Evolutionary conservation across 306 rosid genomes (phyloP).

Genomic region (Citrullus mucosospermus): DNA sequence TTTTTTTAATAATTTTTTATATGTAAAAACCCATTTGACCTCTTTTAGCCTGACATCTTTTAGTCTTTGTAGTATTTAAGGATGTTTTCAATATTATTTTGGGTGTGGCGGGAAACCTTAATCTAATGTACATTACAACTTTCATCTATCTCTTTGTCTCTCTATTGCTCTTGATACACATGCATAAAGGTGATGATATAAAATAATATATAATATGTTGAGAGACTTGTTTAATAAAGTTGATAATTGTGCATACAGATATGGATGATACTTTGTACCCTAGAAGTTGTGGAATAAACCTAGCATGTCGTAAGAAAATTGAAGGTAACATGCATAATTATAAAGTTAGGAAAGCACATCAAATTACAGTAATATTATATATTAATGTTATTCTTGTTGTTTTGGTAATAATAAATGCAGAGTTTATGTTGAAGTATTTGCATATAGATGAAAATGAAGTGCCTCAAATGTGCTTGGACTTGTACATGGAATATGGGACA

Average conservation of each 20-base stretch:
- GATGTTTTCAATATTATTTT: too few species aligned
- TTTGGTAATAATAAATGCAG: constrained; percentile 18
- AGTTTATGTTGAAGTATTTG: constrained; percentile 52
- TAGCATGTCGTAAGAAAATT: constrained; percentile 66
- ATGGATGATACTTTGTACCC: constrained; percentile 89
- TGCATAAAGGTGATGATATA: not conserved
- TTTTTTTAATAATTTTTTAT: too few species aligned
- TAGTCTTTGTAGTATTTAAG: too few species aligned
- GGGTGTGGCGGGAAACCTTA: too few species aligned
- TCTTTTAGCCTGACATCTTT: too few species aligned
- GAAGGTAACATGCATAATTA: constrained; percentile 19
- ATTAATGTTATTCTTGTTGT: not conserved
- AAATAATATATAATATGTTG: not conserved
- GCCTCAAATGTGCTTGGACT: constrained; percentile 57
- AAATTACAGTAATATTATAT: not conserved
- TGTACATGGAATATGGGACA: constrained; percentile 64
- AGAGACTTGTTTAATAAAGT: not conserved
- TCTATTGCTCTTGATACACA: not conserved
- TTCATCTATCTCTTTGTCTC: too few species aligned
- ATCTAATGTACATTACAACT: too few species aligned
- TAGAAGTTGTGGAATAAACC: constrained; percentile 59
- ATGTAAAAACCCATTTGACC: too few species aligned
- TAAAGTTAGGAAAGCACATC: not conserved
- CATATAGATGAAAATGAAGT: constrained; percentile 59
- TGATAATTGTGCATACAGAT: constrained; percentile 27